Evolutionary conservation across 2,329 filamentous ascomycete genomes (phyloP).

Genomic region (Orbilia blumenaviensis): DNA sequence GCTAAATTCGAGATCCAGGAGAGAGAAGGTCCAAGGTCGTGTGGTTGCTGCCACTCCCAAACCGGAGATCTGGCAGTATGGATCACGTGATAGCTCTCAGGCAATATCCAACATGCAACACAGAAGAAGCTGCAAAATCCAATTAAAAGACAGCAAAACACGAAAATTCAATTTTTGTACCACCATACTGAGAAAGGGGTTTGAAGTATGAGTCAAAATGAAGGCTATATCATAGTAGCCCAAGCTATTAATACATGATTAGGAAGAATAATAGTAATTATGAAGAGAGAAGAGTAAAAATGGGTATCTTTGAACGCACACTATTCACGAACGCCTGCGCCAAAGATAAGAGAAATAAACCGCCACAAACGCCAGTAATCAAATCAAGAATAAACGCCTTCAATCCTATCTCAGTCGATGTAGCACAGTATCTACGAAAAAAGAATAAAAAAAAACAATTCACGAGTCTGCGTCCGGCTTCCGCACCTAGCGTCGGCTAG

Average conservation of each 20-base stretch:
- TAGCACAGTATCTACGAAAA: too few relatives aligned
- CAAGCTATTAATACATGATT: neutral
- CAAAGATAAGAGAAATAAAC: constrained; percentile 7
- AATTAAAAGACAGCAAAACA: neutral
- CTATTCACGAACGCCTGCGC: constrained; percentile 30
- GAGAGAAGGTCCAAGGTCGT: constrained; percentile 12
- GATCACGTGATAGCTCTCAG: constrained; percentile 33
- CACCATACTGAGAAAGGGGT: neutral
- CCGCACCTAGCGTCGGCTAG: neutral
- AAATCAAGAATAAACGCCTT: neutral
- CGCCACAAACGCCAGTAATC: neutral
- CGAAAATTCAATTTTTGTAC: neutral
- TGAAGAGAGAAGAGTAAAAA: neutral
- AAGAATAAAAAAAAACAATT: neutral
- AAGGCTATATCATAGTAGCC: neutral
- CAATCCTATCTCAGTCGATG: neutral
- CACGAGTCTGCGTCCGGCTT: neutral
- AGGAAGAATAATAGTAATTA: constrained; percentile 15
- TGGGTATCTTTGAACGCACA: constrained; percentile 43
- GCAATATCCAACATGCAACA: constrained; percentile 24
- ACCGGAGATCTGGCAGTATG: constrained; percentile 48
- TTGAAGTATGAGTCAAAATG: neutral
- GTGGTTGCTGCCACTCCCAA: constrained; percentile 16
- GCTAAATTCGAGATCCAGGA: constrained; percentile 20
- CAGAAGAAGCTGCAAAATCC: neutral